Evolutionary conservation across 2,329 filamentous ascomycete genomes (phyloP), one percentile per base, ranked within the genome.

Genomic region (Clonostachys sp.): DNA sequence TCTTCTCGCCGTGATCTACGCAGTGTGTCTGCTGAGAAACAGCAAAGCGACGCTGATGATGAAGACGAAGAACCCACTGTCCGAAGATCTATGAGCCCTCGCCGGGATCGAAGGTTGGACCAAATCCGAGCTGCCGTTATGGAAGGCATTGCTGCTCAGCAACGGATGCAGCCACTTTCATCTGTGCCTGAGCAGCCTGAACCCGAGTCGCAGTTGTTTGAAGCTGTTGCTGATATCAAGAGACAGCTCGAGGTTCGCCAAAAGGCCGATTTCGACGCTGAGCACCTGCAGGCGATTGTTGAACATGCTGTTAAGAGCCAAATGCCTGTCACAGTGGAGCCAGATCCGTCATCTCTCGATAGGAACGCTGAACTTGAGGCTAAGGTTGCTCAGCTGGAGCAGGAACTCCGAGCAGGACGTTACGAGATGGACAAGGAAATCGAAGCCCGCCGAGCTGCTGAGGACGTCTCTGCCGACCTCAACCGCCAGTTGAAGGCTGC

Each of bases 21-120:
- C 55, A 89, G 84, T 62, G 66, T 81, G 39, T 91, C 87, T 42
- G 81, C 75, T n/a, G 87, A 90, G 33, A 60, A 78, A 5, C 75
- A 81, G 43, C 84, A 95, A 50, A 96, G 92, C 61, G 94, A 97
- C 67, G 92, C 94, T 12, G 92, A 97, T 62, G 91, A 96, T 52
- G 91, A 96, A 61, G 91, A 95, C 54, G 91, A 96, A 18, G 88
- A 85, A 48, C 78, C 82, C 47, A 51, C 70, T 50, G 69, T 75
- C 52, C 76, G 82, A 61, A 84, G 89, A 45, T 87, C 87, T 6
- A 77, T 84, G 55, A 96, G 91, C 55, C 89, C 91, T 16, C 80
- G 81, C 48, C 80, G 85, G 51, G 90, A 95, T 60, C 84, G 85
- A 57, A 89, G 83, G 56, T 66, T 91, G 57, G 91, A 96, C 49